Evolutionary conservation across 163 green algal genomes (phyloP), one percentile per base, ranked within the genome.

Genomic region (Chlamydomonas reinhardtii): DNA sequence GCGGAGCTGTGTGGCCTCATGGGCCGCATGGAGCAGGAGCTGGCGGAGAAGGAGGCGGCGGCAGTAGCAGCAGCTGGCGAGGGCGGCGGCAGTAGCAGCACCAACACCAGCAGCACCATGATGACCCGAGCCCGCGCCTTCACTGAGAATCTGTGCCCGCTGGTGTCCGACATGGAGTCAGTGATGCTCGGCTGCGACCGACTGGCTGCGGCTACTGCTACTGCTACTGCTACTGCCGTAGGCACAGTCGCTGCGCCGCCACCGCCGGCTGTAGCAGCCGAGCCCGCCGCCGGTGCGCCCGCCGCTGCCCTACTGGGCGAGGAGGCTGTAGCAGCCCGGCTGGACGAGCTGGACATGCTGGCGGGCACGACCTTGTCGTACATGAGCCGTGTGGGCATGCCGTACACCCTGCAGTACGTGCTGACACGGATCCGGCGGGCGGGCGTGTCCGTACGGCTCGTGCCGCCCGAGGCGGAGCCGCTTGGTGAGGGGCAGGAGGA

Each of bases 161-260:
- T 83, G 19, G 20, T 74, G 1, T 73, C 76, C 12, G 76, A 83
- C 25, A 65, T 83, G 14, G 62, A 52, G 35, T 64, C 76, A 15
- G 61, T 83, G 62, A 35, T 74, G 61, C 62, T 83, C n/a, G 76
- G 61, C 61, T 83, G 76, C 62, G 61, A 65, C 61, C 24, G 76
- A 2, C 17, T 73, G 22, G 76, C 35, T 14, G 61, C 65, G 34
- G 76, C 61, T 27, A 64, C 25, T 14, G 76, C 73, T 35, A 62
- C 52, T 27, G 61, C 37, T 0, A 17, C 54, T 2, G 52, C 32
- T 0, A 2, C 2, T 31, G 61, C 24, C 24, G 25, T 14, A 3
- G 20, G 11, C 59, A 25, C 59, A 3, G 20, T 65, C 24, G 61
- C 61, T 29, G 61, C 61, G 25, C 61, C 5, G 61, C 61, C 24